Conservation (phyloP, 495 filamentous ascomycete genomes). For the Aspergillus wentii region DNA sequence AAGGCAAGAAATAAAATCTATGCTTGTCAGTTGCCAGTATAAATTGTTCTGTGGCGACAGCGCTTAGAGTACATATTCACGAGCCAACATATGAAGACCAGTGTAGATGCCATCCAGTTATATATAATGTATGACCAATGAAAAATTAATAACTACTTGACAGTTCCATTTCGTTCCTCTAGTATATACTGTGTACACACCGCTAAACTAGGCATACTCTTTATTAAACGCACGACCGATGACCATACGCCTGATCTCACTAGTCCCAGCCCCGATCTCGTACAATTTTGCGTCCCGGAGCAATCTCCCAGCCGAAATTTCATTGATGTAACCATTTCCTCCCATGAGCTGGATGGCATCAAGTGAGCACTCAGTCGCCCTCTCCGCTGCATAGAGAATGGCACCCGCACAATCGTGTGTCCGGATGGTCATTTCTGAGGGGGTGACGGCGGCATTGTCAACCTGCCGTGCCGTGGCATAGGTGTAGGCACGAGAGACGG, state of each 20-base stretch:
- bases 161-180: no score
- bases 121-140: no score
- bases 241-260: constrained; percentile 89
- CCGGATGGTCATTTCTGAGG: constrained; percentile 45
- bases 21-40: constrained; percentile 3
- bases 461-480: constrained; percentile 70
- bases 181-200: no score
- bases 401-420: constrained; percentile 94
- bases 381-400: constrained; percentile 90
- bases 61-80: no score
- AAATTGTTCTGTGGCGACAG: no score
- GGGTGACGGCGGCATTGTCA: constrained; percentile 60
- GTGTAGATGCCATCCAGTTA: no score
- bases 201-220: constrained; percentile 58
- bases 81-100: no score
- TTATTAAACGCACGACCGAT: constrained; percentile 93
- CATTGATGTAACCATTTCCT: constrained; percentile 94
- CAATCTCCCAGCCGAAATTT: constrained; percentile 83
- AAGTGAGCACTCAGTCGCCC: constrained; percentile 81
- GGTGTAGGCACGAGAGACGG: constrained; percentile 75
- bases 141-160: no score
- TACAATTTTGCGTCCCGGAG: constrained; percentile 87
- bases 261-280: constrained; percentile 96
- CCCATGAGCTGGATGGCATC: constrained; percentile 95
- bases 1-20: constrained; percentile 24